Conservation (phyloP, 805 yeast species). For the Citeromyces matritensis region DNA sequence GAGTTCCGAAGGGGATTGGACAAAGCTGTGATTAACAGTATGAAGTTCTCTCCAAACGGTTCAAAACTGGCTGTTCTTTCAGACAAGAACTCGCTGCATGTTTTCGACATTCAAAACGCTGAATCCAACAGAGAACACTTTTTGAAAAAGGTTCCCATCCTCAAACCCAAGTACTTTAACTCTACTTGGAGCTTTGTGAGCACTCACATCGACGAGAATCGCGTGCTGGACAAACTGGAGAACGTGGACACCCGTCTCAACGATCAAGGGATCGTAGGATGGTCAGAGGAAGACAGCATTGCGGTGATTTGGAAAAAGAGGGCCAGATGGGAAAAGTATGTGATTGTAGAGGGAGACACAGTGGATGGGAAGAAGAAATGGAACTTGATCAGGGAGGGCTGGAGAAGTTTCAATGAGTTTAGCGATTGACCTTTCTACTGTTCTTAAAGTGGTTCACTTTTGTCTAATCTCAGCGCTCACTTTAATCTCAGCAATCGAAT, state of each 20-base stretch:
- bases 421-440: too few species aligned
- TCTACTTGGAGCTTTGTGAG: slow-evolving; percentile 86
- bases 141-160: slow-evolving; percentile 41
- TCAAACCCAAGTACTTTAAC: slow-evolving; percentile 60
- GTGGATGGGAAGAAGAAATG: slow-evolving; percentile 17
- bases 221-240: slow-evolving; percentile 11
- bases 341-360: slow-evolving; percentile 36
- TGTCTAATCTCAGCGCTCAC: too few species aligned
- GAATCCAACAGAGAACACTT: slow-evolving; percentile 45
- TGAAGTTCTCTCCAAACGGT: slow-evolving; percentile 73
- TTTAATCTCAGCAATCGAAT: too few species aligned
- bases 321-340: slow-evolving; percentile 80
- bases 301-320: slow-evolving; percentile 62
- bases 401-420: slow-evolving; percentile 41
- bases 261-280: slow-evolving; percentile 41
- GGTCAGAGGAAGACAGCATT: slow-evolving; percentile 64
- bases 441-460: too few species aligned
- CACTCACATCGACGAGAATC: slow-evolving; percentile 27
- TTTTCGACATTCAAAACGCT: slow-evolving; percentile 23
- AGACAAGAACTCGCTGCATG: slow-evolving; percentile 81
- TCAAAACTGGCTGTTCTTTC: slow-evolving; percentile 70
- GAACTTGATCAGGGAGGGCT: slow-evolving; percentile 54
- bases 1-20: slow-evolving; percentile 89
- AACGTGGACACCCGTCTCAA: slow-evolving; percentile 8
- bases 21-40: slow-evolving; percentile 64